phyloP scores from a whole-genome alignment of 768 basidiomycete species.

The Dacryopinax spathularia region DNA sequence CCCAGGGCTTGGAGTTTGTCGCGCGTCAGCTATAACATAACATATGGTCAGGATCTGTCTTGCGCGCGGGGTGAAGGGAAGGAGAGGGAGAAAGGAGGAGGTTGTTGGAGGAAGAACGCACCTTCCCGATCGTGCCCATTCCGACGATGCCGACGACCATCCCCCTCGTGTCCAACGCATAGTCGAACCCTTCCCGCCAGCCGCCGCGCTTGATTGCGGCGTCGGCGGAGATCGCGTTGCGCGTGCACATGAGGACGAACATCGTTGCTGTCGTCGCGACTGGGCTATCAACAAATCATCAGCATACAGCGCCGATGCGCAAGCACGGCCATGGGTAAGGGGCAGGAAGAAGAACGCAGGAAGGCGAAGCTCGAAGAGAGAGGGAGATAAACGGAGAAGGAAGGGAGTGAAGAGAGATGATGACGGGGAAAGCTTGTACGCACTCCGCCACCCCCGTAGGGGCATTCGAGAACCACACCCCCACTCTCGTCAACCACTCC shows the following conservation, averaged over 20 bases:
- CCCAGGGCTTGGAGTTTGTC: constrained; percentile 20
- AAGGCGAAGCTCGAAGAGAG: too few species aligned
- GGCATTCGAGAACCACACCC: constrained; percentile 17
- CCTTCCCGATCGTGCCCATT: constrained; percentile 25
- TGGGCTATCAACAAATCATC: neutral
- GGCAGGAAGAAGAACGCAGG: constrained; percentile 5
- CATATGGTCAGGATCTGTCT: neutral
- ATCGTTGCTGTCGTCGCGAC: constrained; percentile 10
- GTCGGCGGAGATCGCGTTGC: neutral
- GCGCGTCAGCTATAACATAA: constrained; percentile 11
- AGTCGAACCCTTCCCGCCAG: constrained; percentile 9
- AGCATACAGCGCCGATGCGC: neutral
- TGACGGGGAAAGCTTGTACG: too few species aligned
- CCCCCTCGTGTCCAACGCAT: constrained; percentile 12
- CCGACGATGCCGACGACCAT: constrained; percentile 24
- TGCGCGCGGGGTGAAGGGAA: too few species aligned
- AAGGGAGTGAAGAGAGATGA: too few species aligned
- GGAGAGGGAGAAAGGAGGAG: neutral
- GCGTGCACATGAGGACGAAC: constrained; percentile 11
- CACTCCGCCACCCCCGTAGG: constrained; percentile 15
- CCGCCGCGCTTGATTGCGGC: constrained; percentile 12
- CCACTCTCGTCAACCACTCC: constrained; percentile 18
- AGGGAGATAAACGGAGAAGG: too few species aligned
- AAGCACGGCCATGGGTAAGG: neutral
- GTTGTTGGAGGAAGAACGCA: neutral